Base-by-base conservation (phyloP, 345 rosid genomes). In the Cochlearia excelsa region DNA sequence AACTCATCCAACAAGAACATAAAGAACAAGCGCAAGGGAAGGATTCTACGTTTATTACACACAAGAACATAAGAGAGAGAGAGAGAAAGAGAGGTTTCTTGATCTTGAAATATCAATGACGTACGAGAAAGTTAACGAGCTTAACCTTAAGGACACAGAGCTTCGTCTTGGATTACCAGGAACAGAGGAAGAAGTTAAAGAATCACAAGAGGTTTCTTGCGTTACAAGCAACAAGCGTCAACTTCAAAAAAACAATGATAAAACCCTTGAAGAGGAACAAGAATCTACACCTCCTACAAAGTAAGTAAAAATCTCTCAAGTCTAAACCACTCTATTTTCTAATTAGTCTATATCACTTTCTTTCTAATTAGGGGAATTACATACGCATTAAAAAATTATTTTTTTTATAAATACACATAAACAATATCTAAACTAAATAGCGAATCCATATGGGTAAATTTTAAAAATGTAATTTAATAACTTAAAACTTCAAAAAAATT, bases 131-230 rank as follows among this genome's bases (percentile, higher is more conserved):
- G 66, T 71, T 33, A 78, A 74, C 65, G 90, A 75, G 69, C 80
- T 84, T 44, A 84, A 86, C 75, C 77, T 88, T 39, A 81, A 79
- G 78, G 97, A 83, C 3, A 91, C 98, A 3, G 96, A 91, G 81
- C 87, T 92, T 2, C 78, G 95, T 58, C 75, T 93, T 53, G 97
- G 97, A 30, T 74, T 87, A 70, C 99, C 99, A 0, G 99, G 98
- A 50, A 78, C 82, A 2, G 77, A 82, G 1, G 78, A 59, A 39
- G 64, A 77, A 51, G 57, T 16, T 8, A 78, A 7, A 11, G 34
- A 83, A 9, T 67, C 74, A 43, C 70, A 60, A 56, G 48, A 61
- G 30, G 66, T 61, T 54, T 75, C 82, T 63, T 74, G 71, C 63
- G 65, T 72, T 49, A 78, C 68, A 71, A 79, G 62, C 75, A 86